Percentiles rank a stretch among this genome's conserved stretches.
phyloP scores from a whole-genome alignment of 225 moss, liverwort and hornwort genomes.

The Antitrichia curtipendula region DNA sequence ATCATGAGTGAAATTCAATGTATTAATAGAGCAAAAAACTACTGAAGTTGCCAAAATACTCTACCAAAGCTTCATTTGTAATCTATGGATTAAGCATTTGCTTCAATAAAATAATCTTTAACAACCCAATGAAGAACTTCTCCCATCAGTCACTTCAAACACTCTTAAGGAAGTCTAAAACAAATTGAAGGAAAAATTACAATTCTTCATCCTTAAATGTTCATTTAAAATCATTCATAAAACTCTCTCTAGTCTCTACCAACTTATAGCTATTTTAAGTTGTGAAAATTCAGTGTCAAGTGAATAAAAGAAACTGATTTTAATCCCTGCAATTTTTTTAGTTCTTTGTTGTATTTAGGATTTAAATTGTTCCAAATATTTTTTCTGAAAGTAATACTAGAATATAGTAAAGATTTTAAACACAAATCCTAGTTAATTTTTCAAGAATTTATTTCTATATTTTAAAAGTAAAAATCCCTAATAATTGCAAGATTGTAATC shows the following conservation, averaged over 20 bases:
- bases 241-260: fast-evolving
- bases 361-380: background rate
- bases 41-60: background rate
- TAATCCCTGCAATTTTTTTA: background rate
- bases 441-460: background rate
- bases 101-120: background rate
- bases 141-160: background rate
- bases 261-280: background rate
- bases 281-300: background rate
- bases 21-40: background rate
- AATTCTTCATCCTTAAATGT: background rate
- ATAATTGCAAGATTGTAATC: background rate
- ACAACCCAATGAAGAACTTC: background rate
- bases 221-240: background rate
- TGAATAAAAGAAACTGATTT: fast-evolving
- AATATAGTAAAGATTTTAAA: background rate
- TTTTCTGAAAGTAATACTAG: background rate
- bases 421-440: no score
- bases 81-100: background rate
- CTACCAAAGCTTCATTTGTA: background rate
- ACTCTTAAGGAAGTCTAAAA: background rate
- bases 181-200: background rate
- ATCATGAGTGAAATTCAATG: background rate
- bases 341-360: background rate
- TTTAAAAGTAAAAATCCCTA: background rate